Conservation (phyloP, 1,284 basidiomycete species). For the Anthracocystis setariae region DNA sequence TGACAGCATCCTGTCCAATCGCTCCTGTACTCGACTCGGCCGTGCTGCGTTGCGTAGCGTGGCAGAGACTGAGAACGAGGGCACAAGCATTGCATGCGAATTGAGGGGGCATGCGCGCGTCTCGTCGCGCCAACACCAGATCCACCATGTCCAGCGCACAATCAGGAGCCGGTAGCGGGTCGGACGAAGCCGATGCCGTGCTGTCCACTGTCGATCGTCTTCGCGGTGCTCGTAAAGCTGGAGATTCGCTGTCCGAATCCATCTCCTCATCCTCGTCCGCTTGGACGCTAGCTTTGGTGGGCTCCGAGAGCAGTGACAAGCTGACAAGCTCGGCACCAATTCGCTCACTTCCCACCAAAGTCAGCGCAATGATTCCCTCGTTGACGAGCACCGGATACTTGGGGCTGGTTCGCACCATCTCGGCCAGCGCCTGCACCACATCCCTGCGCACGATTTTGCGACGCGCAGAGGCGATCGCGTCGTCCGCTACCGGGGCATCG, state of each 20-base stretch:
- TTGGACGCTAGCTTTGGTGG: slow-evolving; percentile 11
- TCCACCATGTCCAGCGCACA: slow-evolving; percentile 58
- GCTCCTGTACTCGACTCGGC: slow-evolving; percentile 16
- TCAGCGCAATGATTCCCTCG: slow-evolving; percentile 85
- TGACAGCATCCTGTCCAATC: slow-evolving; percentile 30
- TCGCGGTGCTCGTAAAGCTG: slow-evolving; percentile 12
- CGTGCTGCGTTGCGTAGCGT: slow-evolving; percentile 10
- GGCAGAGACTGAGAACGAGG: slow-evolving; percentile 37
- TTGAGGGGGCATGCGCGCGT: slow-evolving; percentile 61
- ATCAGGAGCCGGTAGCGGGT: slow-evolving; percentile 38
- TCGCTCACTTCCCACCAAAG: slow-evolving; percentile 76
- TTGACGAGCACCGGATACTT: slow-evolving; percentile 87
- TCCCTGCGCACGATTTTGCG: slow-evolving; percentile 27
- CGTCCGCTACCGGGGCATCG: slow-evolving; percentile 3
- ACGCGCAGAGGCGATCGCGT: slow-evolving; percentile 6
- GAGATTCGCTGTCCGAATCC: slow-evolving; percentile 15
- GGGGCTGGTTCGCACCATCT: slow-evolving; percentile 79
- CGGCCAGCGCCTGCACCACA: slow-evolving; percentile 72
- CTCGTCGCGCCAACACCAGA: slow-evolving; percentile 50
- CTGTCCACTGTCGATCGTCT: slow-evolving; percentile 41
- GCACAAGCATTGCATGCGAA: slow-evolving; percentile 56
- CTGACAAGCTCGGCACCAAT: slow-evolving; percentile 74
- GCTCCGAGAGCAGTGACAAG: slow-evolving; percentile 39
- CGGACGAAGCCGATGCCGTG: slow-evolving; percentile 34
- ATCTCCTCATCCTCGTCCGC: slow-evolving; percentile 29